Base-by-base conservation (phyloP, 805 yeast genomes). In the Metschnikowia baotianmanensis region DNA sequence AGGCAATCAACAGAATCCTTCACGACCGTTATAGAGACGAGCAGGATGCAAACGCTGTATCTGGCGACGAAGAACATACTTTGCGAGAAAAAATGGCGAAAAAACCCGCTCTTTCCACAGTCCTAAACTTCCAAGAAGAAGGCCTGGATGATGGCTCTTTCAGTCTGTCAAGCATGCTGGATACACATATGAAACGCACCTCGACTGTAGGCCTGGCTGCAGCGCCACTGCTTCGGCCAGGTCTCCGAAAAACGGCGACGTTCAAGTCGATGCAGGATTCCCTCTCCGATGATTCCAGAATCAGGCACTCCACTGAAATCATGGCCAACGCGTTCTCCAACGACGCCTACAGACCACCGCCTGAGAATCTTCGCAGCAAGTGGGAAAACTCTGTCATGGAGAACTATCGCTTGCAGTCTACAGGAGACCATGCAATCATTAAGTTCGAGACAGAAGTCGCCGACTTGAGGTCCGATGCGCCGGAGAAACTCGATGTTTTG, bases 351-450 rank as follows among this genome's bases (percentile, higher is more conserved):
- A 23, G 31, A 3, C 44, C 44, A 9, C 55, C 55, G 3, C 48
- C 47, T 1, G 43, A 29, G 28, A 39, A 40, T 16, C 38, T 45
- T 18, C 29, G 50, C 15, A 50, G 56, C 6, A 46, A 52, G 2
- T 58, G 63, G 47, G 61, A 60, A 37, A 46, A 55, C 27, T 65
- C 71, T 1, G 55, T 69, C 4, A 30, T 64, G 13, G 51, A 59
- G 8, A 46, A 45, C n/a, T 30, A 45, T 20, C 40, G 41, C 19
- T 23, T 49, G 8, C 25, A 38, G 8, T 26, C 46, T 3, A 12
- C 40, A 6, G 45, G 42, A 11, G 41, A 52, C 18, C 38, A 41
- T 11, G 44, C 38, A 4, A 36, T 55, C 13, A 37, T 53, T 21
- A 39, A 39, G 29, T 36, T 47, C 38, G 47, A 47, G 32, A 38